These are phyloP conservation scores for Ogataea hybrid DNA, from an alignment of 1,139 yeast species.

Conservation along the genomic window DNA sequence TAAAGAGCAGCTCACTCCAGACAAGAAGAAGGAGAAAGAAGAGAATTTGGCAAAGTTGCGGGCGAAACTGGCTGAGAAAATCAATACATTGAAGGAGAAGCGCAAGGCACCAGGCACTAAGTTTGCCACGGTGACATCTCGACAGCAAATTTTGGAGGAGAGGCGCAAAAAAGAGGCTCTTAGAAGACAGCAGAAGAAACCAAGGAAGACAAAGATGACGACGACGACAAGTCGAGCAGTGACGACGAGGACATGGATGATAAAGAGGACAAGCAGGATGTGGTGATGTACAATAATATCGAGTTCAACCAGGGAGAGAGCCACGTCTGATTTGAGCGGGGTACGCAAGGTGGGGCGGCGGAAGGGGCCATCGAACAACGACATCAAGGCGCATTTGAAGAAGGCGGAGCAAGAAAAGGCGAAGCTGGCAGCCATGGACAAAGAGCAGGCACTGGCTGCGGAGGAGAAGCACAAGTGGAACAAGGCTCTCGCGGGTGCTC, in stretches of 20 bases:
- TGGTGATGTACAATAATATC: conserved; percentile 76
- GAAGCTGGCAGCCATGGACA: conserved; percentile 57
- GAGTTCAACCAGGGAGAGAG: conserved; percentile 79
- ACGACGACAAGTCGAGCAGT: conserved; percentile 35
- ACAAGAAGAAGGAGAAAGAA: conserved; percentile 47
- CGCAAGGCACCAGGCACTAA: conserved; percentile 92
- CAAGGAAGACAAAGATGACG: conserved; percentile 24
- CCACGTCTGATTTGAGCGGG: conserved; percentile 71
- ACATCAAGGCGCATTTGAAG: conserved; percentile 77
- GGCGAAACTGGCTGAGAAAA: conserved; percentile 65
- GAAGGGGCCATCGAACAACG: conserved; percentile 86
- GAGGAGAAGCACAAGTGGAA: conserved; percentile 84
- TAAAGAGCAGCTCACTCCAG: conserved; percentile 40
- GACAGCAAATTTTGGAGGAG: conserved; percentile 72
- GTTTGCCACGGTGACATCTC: conserved; percentile 70
- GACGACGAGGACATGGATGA: conserved; percentile 39
- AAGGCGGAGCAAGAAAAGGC: conserved; percentile 73
- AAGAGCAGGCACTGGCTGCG: conserved; percentile 58
- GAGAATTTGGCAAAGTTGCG: conserved; percentile 59
- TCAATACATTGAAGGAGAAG: conserved; percentile 65
- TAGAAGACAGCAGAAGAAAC: conserved; percentile 37
- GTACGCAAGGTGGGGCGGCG: conserved; percentile 58
- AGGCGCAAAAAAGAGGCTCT: conserved; percentile 44
- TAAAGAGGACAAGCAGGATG: conserved; percentile 30
- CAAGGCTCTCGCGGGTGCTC: conserved; percentile 78